phyloP scores from a whole-genome alignment of 352 stramenopile species.

The Phytophthora pseudosyringae region DNA sequence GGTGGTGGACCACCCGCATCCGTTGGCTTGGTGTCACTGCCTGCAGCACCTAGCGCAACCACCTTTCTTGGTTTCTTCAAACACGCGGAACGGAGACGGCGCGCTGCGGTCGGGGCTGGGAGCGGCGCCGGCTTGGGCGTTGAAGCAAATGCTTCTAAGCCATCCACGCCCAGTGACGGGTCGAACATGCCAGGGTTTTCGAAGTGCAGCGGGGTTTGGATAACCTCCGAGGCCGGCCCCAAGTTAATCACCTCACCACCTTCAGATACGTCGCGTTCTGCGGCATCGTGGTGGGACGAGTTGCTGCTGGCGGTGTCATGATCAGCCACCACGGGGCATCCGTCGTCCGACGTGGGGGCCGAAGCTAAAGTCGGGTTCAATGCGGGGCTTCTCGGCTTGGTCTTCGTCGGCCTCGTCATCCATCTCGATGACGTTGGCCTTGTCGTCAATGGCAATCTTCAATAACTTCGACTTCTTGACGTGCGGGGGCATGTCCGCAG shows the following conservation, averaged over 20 bases:
- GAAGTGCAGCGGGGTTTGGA: too few species aligned
- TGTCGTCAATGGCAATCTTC: neutral
- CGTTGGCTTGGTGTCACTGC: too few species aligned
- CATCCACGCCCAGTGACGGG: neutral
- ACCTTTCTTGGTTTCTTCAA: neutral
- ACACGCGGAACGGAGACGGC: neutral
- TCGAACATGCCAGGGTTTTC: neutral
- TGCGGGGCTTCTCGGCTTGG: neutral
- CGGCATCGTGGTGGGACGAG: too few species aligned
- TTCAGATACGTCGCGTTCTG: too few species aligned
- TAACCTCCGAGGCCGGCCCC: too few species aligned
- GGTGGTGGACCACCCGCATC: too few species aligned
- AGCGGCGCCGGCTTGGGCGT: neutral
- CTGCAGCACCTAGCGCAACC: too few species aligned
- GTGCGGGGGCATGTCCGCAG: neutral
- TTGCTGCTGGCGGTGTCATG: too few species aligned
- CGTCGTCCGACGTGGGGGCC: neutral
- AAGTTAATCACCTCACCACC: too few species aligned
- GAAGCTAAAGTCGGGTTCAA: neutral
- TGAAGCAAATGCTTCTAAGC: neutral
- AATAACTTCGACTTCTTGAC: neutral
- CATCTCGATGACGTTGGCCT: slow-evolving; percentile 4
- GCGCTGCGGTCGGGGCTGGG: neutral
- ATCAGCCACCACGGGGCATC: neutral
- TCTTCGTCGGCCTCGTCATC: neutral